Evolutionary conservation across 441 rosid species (phyloP).

Genomic region (Bocquillonia castaneifolia): DNA sequence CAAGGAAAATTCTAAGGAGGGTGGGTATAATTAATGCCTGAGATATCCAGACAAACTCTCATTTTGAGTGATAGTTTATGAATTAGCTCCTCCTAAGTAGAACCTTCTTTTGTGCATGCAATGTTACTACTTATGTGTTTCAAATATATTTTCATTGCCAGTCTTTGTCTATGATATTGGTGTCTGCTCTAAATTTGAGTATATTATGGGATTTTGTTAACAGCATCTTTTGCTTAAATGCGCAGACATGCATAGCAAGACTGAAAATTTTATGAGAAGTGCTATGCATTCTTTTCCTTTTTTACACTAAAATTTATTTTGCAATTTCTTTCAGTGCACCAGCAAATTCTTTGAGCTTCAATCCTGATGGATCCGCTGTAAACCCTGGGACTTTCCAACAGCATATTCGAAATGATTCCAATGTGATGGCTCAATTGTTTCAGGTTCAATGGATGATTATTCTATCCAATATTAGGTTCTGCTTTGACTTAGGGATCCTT

Average conservation of each 20-base stretch:
- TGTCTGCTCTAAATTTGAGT: not conserved
- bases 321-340: conserved; percentile 44
- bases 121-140: too few relatives aligned
- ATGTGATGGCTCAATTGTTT: conserved; percentile 69
- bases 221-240: not conserved
- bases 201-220: not conserved
- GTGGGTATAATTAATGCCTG: too few relatives aligned
- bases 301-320: not conserved
- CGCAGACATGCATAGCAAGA: not conserved
- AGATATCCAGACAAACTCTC: too few relatives aligned
- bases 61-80: too few relatives aligned
- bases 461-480: not conserved
- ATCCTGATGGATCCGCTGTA: conserved; percentile 86
- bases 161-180: too few relatives aligned
- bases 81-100: too few relatives aligned
- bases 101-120: too few relatives aligned
- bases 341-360: conserved; percentile 46
- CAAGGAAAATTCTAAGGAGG: too few relatives aligned
- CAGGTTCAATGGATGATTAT: conserved; percentile 40
- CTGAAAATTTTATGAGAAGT: not conserved
- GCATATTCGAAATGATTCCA: conserved; percentile 62
- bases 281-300: not conserved
- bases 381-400: conserved; percentile 88
- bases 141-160: too few relatives aligned
- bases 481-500: not conserved